Conservation (phyloP, 1,139 yeast species). For the Meyerozyma sp. region DNA sequence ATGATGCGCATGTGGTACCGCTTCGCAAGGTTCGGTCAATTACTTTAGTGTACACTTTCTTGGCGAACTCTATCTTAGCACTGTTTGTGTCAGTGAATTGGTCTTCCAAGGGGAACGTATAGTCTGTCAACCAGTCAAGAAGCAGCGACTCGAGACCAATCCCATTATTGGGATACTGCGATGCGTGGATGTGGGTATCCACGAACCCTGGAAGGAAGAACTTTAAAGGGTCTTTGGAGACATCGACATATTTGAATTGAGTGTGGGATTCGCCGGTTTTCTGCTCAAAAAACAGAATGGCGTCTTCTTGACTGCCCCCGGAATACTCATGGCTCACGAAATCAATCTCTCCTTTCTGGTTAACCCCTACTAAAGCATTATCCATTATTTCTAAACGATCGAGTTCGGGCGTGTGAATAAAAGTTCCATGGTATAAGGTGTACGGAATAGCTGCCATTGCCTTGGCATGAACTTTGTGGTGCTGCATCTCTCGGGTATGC, state of each 20-base stretch:
- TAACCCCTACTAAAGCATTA: constrained; percentile 31
- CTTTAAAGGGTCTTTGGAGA: constrained; percentile 24
- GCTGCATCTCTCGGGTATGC: background rate
- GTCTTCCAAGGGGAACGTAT: constrained; percentile 85
- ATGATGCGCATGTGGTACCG: constrained; percentile 92
- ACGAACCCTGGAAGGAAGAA: constrained; percentile 90
- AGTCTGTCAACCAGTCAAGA: constrained; percentile 80
- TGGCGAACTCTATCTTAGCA: constrained; percentile 51
- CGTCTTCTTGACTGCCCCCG: constrained; percentile 1
- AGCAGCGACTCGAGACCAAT: constrained; percentile 82
- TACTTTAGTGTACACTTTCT: constrained; percentile 55
- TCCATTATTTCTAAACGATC: constrained; percentile 22
- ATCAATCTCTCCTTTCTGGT: constrained; percentile 26
- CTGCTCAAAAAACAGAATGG: background rate
- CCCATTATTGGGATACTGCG: constrained; percentile 94
- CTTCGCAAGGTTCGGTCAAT: constrained; percentile 59
- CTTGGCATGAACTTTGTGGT: background rate
- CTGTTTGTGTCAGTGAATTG: constrained; percentile 21
- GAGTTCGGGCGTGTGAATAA: constrained; percentile 48
- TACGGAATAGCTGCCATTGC: constrained; percentile 19
- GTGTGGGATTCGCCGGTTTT: background rate
- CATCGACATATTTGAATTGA: constrained; percentile 23
- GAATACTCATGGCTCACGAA: constrained; percentile 17
- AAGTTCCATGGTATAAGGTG: constrained; percentile 46
- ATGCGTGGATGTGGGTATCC: constrained; percentile 95